Evolutionary conservation across 2,329 filamentous ascomycete genomes (phyloP).

Genomic region (Talaromyces sp.): DNA sequence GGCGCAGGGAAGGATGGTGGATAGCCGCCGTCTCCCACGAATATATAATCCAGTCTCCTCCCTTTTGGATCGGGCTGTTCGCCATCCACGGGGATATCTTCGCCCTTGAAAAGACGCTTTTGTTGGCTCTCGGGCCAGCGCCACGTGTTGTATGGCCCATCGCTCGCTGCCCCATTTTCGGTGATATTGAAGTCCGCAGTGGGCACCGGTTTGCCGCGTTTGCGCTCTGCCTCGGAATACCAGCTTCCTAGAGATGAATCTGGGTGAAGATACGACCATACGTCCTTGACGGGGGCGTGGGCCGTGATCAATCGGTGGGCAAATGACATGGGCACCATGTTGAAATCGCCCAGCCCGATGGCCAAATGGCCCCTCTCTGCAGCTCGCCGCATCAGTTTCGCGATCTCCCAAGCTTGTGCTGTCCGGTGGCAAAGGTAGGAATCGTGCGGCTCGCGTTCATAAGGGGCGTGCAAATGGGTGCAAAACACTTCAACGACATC

Average conservation of each 20-base stretch:
- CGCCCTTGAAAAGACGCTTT: slow-evolving; percentile 60
- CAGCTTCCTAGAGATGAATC: slow-evolving; percentile 74
- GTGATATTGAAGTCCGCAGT: slow-evolving; percentile 70
- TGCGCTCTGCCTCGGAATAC: slow-evolving; percentile 60
- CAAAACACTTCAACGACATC: slow-evolving; percentile 85
- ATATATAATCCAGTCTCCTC: slow-evolving; percentile 94
- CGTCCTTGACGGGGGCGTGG: slow-evolving; percentile 71
- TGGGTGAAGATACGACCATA: slow-evolving; percentile 79
- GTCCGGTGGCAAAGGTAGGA: slow-evolving; percentile 86
- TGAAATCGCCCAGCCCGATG: slow-evolving; percentile 87
- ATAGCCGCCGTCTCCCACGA: slow-evolving; percentile 57
- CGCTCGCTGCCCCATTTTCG: slow-evolving; percentile 81
- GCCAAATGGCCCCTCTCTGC: slow-evolving; percentile 76
- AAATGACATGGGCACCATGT: slow-evolving; percentile 85
- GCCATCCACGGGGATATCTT: slow-evolving; percentile 58
- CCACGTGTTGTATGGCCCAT: slow-evolving; percentile 87
- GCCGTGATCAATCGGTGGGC: slow-evolving; percentile 76
- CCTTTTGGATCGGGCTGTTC: slow-evolving; percentile 64
- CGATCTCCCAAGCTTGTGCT: slow-evolving; percentile 90
- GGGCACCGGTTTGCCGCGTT: slow-evolving; percentile 61
- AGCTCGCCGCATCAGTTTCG: slow-evolving; percentile 79
- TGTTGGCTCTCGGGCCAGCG: slow-evolving; percentile 71
- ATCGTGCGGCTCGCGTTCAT: slow-evolving; percentile 71
- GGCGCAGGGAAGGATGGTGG: slow-evolving; percentile 22
- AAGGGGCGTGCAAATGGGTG: slow-evolving; percentile 86